phyloP scores from a whole-genome alignment of 257 asterid genomes.

The Ophiorrhiza pumila region DNA sequence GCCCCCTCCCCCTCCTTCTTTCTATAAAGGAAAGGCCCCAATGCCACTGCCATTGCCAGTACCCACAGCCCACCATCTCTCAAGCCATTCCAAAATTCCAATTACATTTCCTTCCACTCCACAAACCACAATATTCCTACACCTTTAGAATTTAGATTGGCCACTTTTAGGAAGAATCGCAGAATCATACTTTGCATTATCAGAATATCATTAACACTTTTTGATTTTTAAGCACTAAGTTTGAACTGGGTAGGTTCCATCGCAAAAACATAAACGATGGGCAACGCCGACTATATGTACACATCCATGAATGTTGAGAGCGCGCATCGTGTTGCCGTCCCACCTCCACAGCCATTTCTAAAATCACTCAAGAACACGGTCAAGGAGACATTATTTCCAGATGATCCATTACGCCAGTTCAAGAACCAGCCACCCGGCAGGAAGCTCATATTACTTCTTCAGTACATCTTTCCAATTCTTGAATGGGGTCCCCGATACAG shows the following conservation, averaged over 20 bases:
- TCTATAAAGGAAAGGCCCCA: conserved; percentile 36
- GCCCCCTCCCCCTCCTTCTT: too few relatives aligned
- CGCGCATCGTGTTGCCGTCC: conserved; percentile 48
- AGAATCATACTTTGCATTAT: conserved; percentile 2
- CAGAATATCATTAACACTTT: neutral
- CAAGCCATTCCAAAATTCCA: neutral
- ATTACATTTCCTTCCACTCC: neutral
- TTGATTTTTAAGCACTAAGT: neutral
- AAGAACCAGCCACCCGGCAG: conserved; percentile 62
- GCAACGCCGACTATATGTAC: conserved; percentile 44
- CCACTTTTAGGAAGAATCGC: conserved; percentile 5
- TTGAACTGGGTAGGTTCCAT: neutral
- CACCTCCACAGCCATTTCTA: conserved; percentile 69
- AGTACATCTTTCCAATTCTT: conserved; percentile 71
- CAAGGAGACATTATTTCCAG: conserved; percentile 83
- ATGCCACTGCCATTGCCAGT: neutral
- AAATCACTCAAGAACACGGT: conserved; percentile 50
- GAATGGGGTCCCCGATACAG: conserved; percentile 88
- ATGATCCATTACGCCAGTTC: conserved; percentile 89
- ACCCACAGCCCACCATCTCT: neutral
- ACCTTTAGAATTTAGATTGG: neutral
- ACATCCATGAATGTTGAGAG: conserved; percentile 23
- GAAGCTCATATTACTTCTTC: conserved; percentile 51
- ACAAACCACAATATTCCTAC: neutral
- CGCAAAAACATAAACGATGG: conserved; percentile 41